Percentiles rank a stretch among this genome's conserved stretches.
phyloP scores from a whole-genome alignment of 179 eudicot species.

The Camellia oleifera region DNA sequence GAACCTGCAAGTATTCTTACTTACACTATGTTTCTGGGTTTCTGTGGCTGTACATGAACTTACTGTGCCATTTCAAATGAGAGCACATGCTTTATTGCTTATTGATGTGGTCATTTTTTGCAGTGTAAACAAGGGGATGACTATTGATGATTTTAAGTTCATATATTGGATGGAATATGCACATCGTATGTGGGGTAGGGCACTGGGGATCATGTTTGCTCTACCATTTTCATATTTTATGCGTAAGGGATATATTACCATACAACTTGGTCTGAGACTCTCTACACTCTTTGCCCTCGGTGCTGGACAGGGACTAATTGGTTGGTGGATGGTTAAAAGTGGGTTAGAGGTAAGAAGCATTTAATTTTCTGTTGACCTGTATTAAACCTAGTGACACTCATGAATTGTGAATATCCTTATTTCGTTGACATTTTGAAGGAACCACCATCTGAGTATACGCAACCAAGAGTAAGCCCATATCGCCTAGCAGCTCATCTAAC shows the following conservation, averaged over 20 bases:
- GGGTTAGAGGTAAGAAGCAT: conserved; percentile 73
- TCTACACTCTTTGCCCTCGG: conserved; percentile 83
- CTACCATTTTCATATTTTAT: conserved; percentile 90
- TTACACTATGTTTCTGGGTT: not conserved
- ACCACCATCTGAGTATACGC: conserved; percentile 69
- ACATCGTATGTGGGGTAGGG: conserved; percentile 99
- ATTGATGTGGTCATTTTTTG: conserved; percentile 7
- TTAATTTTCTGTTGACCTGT: not conserved
- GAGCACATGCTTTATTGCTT: not conserved
- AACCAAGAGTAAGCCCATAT: conserved; percentile 96
- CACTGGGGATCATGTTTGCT: conserved; percentile 89
- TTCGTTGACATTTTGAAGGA: conserved; percentile 42
- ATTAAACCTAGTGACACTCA: not conserved
- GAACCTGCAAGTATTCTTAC: not conserved
- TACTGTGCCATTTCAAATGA: not conserved
- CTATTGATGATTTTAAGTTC: conserved; percentile 84
- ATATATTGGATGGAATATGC: conserved; percentile 99
- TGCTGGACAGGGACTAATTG: conserved; percentile 94
- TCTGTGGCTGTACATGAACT: not conserved
- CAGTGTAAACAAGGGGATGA: conserved; percentile 91
- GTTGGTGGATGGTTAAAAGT: conserved; percentile 99
- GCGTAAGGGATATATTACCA: conserved; percentile 80
- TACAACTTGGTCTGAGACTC: conserved; percentile 71
- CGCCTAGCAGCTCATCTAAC: conserved; percentile 93
- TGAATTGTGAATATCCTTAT: not conserved